Conservation (phyloP, 805 yeast species). For the Yarrowia sp. region DNA sequence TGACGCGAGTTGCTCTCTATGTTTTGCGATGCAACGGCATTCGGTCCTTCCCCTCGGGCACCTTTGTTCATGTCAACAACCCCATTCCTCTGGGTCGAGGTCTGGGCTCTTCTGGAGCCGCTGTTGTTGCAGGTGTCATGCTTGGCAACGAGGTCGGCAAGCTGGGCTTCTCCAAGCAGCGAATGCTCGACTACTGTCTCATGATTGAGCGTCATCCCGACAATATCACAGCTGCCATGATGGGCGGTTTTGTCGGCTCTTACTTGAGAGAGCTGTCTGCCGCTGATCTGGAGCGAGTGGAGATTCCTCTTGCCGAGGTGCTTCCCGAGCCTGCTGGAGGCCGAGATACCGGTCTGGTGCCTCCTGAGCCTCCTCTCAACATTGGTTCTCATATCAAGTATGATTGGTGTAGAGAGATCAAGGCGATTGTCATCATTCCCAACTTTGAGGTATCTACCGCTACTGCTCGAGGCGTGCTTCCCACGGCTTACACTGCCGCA, state of each 20-base stretch:
- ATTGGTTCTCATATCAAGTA: conserved; percentile 89
- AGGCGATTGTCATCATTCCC: conserved; percentile 90
- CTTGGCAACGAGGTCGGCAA: conserved; percentile 83
- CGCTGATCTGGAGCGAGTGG: conserved; percentile 69
- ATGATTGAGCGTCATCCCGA: conserved; percentile 99
- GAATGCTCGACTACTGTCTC: conserved; percentile 90
- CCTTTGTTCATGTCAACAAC: conserved; percentile 73
- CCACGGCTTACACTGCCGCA: conserved; percentile 67
- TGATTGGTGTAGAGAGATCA: conserved; percentile 75
- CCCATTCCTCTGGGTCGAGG: conserved; percentile 98
- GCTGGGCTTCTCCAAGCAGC: conserved; percentile 66
- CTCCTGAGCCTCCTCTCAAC: conserved; percentile 78
- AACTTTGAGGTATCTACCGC: conserved; percentile 94
- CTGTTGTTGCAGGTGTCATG: conserved; percentile 94
- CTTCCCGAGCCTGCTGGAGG: conserved; percentile 77
- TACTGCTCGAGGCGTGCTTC: conserved; percentile 84
- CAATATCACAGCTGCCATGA: conserved; percentile 97
- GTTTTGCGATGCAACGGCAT: conserved; percentile 82
- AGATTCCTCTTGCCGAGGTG: conserved; percentile 81
- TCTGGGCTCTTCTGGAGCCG: conserved; percentile 96
- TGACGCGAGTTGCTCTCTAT: conserved; percentile 90
- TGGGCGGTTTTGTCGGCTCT: conserved; percentile 98
- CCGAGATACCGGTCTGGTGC: conserved; percentile 61
- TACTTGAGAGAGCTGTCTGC: conserved; percentile 77
- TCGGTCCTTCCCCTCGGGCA: conserved; percentile 76